phyloP scores from a whole-genome alignment of 192 early-diverging fungal genomes.

The Umbelopsis sp. region DNA sequence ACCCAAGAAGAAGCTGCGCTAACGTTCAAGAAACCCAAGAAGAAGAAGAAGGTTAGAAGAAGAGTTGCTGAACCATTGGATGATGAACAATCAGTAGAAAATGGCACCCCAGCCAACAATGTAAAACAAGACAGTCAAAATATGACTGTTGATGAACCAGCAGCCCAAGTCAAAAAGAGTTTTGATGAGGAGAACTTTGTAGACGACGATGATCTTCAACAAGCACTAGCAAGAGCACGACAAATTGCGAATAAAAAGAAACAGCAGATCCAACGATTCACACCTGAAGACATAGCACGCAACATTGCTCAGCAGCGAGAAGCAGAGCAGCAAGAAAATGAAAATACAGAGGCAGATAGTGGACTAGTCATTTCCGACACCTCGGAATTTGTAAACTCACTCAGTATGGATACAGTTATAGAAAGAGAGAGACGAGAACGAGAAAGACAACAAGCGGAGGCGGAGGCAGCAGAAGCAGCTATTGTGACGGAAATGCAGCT shows the following conservation, averaged over 20 bases:
- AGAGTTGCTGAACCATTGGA: conserved; percentile 49
- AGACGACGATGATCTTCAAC: conserved; percentile 94
- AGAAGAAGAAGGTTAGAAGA: conserved; percentile 56
- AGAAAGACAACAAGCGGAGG: conserved; percentile 27
- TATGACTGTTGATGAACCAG: neutral
- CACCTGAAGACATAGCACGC: conserved; percentile 65
- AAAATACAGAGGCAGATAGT: conserved; percentile 27
- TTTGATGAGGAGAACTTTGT: conserved; percentile 76
- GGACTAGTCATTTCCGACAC: conserved; percentile 83
- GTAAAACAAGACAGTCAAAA: neutral
- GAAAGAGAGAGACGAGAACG: conserved; percentile 28
- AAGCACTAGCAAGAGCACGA: conserved; percentile 77
- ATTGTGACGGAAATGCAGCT: conserved; percentile 8
- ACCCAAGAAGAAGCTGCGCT: conserved; percentile 81
- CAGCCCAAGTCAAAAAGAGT: neutral
- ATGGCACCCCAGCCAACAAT: neutral
- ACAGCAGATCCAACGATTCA: conserved; percentile 38
- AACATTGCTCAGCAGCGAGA: conserved; percentile 41
- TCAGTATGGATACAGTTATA: conserved; percentile 44
- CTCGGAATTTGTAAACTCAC: conserved; percentile 82
- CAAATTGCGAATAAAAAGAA: conserved; percentile 60
- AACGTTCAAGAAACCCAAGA: conserved; percentile 81
- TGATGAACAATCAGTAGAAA: conserved; percentile 26
- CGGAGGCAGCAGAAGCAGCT: conserved; percentile 14
- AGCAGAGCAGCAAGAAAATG: conserved; percentile 30